phyloP scores from a whole-genome alignment of 148 eudicot species.

The Limonium bicolor region DNA sequence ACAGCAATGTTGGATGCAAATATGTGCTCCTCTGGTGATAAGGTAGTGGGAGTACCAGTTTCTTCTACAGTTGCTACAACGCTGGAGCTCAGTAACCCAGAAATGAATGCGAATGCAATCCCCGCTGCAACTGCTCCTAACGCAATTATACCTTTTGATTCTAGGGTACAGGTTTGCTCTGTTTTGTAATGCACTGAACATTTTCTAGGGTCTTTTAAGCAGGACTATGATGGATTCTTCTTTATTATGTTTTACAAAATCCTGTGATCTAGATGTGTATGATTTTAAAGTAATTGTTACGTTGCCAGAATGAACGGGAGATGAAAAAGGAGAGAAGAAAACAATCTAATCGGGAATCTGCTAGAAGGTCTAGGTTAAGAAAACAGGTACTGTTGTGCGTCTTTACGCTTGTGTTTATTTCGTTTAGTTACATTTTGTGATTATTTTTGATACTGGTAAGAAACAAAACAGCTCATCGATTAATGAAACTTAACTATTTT shows the following conservation, averaged over 20 bases:
- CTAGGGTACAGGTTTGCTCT: conserved; percentile 49
- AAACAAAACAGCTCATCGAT: too few species aligned
- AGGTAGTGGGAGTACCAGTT: conserved; percentile 26
- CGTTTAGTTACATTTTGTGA: background rate
- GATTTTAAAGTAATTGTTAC: too few species aligned
- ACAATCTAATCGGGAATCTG: conserved; percentile 90
- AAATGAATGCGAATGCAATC: conserved; percentile 17
- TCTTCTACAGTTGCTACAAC: conserved; percentile 10
- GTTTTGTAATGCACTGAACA: too few species aligned
- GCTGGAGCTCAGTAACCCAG: conserved; percentile 3
- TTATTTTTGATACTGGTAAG: too few species aligned
- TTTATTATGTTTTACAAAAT: too few species aligned
- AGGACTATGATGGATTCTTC: too few species aligned
- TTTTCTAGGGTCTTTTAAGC: too few species aligned
- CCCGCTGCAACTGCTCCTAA: conserved; percentile 17
- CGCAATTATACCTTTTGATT: conserved; percentile 36
- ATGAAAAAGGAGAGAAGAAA: conserved; percentile 67
- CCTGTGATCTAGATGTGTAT: too few species aligned
- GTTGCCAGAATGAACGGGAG: conserved; percentile 60
- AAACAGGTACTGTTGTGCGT: conserved; percentile 39
- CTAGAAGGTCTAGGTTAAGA: conserved; percentile 88
- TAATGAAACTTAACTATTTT: too few species aligned
- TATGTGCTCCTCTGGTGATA: conserved; percentile 19
- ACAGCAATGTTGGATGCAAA: conserved; percentile 13
- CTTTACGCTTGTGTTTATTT: too few species aligned